These are phyloP conservation scores for Boletus speciosus DNA, from an alignment of 768 basidiomycete genomes.

Conservation along the genomic window DNA sequence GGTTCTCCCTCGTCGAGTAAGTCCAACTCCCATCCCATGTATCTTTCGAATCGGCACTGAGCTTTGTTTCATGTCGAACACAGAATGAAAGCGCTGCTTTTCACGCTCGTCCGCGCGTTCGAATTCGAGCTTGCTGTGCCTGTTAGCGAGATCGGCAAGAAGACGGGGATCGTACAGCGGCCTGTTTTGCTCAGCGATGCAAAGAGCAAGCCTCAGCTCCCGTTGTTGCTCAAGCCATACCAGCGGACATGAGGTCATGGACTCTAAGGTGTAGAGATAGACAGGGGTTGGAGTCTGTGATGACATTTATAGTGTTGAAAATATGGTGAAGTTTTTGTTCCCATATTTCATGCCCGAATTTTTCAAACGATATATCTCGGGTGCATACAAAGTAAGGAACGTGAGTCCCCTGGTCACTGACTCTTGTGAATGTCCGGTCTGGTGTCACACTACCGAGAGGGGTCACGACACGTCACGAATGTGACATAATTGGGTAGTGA, in stretches of 20 bases:
- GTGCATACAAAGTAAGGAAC: too few species aligned
- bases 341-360: too few species aligned
- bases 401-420: too few species aligned
- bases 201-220: not conserved
- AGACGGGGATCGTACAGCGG: not conserved
- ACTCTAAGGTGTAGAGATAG: not conserved
- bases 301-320: too few species aligned
- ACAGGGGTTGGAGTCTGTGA: too few species aligned
- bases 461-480: too few species aligned
- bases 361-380: too few species aligned
- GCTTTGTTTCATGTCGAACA: not conserved
- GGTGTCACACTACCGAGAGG: too few species aligned
- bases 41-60: not conserved
- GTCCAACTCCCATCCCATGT: slow-evolving; percentile 17
- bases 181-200: slow-evolving; percentile 9
- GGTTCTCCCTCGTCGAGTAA: slow-evolving; percentile 59
- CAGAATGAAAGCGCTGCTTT: slow-evolving; percentile 8
- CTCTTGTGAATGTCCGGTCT: too few species aligned
- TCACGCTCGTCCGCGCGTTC: slow-evolving; percentile 9
- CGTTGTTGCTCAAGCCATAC: slow-evolving; percentile 8
- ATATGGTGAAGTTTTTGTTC: too few species aligned
- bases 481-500: too few species aligned
- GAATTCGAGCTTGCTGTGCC: slow-evolving; percentile 11
- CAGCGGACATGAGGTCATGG: not conserved
- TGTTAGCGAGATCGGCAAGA: not conserved